phyloP scores from a whole-genome alignment of 768 basidiomycete species.

The Mycena haematopus region DNA sequence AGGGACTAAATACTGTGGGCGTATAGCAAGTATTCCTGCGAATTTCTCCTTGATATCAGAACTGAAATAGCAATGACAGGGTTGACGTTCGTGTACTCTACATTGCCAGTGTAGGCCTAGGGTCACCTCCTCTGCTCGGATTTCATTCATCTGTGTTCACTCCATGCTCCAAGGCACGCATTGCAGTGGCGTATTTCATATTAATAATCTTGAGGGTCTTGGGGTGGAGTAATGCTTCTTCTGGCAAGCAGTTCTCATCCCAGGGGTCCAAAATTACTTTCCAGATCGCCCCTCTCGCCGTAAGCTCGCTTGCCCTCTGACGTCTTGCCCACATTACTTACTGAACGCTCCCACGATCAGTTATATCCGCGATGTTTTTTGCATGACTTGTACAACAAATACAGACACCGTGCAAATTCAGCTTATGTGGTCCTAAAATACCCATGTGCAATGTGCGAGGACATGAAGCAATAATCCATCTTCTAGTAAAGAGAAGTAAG shows the following conservation, averaged over 20 bases:
- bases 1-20: conserved; percentile 55
- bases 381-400: conserved; percentile 55
- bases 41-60: background rate
- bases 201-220: conserved; percentile 53
- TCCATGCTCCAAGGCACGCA: conserved; percentile 37
- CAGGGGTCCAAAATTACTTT: background rate
- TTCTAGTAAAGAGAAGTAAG: conserved; percentile 39
- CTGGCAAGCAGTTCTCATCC: conserved; percentile 38
- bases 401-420: conserved; percentile 47
- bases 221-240: conserved; percentile 54
- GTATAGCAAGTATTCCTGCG: conserved; percentile 42
- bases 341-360: background rate
- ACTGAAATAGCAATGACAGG: conserved; percentile 34
- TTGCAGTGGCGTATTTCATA: conserved; percentile 51
- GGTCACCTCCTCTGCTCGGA: conserved; percentile 7
- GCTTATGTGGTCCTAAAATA: conserved; percentile 39
- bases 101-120: conserved; percentile 53
- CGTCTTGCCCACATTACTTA: background rate
- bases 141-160: background rate
- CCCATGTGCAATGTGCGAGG: background rate
- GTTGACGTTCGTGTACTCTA: conserved; percentile 50
- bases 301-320: conserved; percentile 33
- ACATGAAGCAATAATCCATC: no score
- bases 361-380: conserved; percentile 46
- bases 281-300: conserved; percentile 53